These are phyloP conservation scores for Boletales sp. DNA, from an alignment of 768 basidiomycete species.

Conservation along the genomic window DNA sequence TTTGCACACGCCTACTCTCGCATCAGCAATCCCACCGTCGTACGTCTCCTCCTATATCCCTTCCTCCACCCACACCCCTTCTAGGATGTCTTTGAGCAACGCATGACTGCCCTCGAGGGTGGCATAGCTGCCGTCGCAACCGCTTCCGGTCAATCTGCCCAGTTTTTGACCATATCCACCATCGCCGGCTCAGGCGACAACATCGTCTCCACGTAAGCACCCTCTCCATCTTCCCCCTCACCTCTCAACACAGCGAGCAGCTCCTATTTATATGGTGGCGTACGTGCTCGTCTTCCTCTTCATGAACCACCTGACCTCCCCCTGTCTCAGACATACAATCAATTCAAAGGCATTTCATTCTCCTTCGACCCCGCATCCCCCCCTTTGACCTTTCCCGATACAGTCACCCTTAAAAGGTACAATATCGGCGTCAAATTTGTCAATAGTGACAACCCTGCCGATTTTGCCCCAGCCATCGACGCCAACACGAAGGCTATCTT, in stretches of 20 bases:
- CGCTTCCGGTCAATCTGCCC: conserved; percentile 60
- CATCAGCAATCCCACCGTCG: conserved; percentile 54
- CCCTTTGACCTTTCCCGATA: neutral
- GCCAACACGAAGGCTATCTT: conserved; percentile 47
- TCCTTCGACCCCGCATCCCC: conserved; percentile 6
- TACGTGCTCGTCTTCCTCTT: conserved; percentile 27
- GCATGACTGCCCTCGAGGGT: conserved; percentile 62
- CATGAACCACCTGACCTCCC: neutral
- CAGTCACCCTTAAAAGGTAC: conserved; percentile 53
- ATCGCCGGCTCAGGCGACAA: conserved; percentile 58
- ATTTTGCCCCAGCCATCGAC: no score
- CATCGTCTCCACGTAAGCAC: conserved; percentile 56
- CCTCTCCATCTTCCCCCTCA: no score
- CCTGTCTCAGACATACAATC: conserved; percentile 52
- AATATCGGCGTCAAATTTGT: conserved; percentile 57
- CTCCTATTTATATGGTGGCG: conserved; percentile 58
- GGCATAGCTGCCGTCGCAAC: conserved; percentile 56
- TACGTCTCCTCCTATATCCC: conserved; percentile 29
- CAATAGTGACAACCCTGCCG: conserved; percentile 40
- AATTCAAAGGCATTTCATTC: conserved; percentile 69
- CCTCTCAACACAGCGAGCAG: conserved; percentile 29
- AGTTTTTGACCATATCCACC: conserved; percentile 54
- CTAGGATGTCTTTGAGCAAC: conserved; percentile 62
- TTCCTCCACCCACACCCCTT: no score
- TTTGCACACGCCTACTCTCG: conserved; percentile 53